Conservation (phyloP, 2,329 filamentous ascomycete species). For the Alternaria novae-zelandiae region DNA sequence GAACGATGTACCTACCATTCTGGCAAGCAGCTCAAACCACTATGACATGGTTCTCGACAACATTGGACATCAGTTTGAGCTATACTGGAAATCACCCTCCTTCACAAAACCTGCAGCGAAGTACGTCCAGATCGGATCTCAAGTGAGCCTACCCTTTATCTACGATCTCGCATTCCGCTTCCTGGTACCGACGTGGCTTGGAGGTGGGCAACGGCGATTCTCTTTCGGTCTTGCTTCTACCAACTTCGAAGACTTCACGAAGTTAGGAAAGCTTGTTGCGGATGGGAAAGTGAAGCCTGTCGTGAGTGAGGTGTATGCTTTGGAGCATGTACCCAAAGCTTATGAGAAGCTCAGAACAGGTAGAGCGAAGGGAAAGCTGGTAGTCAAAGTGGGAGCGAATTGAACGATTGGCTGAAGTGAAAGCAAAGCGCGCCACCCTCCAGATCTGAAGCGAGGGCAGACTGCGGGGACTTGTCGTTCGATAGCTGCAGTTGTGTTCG, state of each 20-base stretch:
- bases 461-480: not conserved
- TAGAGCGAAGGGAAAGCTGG: slow-evolving; percentile 63
- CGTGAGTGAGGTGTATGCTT: slow-evolving; percentile 60
- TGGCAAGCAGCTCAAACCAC: slow-evolving; percentile 54
- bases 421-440: not conserved
- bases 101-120: slow-evolving; percentile 22
- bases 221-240: slow-evolving; percentile 40
- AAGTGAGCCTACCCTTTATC: slow-evolving; percentile 21
- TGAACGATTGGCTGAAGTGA: not conserved
- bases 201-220: slow-evolving; percentile 56
- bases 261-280: slow-evolving; percentile 60
- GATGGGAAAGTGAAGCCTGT: slow-evolving; percentile 63
- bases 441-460: not conserved
- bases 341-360: slow-evolving; percentile 63
- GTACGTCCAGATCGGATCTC: slow-evolving; percentile 30
- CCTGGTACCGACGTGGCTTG: slow-evolving; percentile 47
- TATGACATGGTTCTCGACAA: slow-evolving; percentile 65
- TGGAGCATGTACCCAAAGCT: slow-evolving; percentile 61
- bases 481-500: not conserved
- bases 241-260: slow-evolving; percentile 26
- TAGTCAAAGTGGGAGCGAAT: slow-evolving; percentile 41
- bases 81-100: slow-evolving; percentile 27
- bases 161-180: slow-evolving; percentile 25
- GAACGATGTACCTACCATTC: slow-evolving; percentile 52
- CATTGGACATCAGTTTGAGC: slow-evolving; percentile 49